phyloP scores from a whole-genome alignment of 2,329 filamentous ascomycete genomes.

The Neonectria coccinea region DNA sequence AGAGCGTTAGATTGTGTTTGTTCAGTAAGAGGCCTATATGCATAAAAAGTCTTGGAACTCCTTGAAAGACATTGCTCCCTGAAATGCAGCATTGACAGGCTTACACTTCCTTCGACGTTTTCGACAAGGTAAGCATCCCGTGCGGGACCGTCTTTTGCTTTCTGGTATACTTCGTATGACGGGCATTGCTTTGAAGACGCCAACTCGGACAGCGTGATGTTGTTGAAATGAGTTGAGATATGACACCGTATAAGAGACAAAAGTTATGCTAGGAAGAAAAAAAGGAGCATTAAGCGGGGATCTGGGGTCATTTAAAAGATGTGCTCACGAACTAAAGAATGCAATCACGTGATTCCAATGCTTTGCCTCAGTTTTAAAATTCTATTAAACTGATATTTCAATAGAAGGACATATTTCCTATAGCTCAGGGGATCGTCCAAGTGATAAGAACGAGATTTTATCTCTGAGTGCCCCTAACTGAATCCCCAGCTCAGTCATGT shows the following conservation, averaged over 20 bases:
- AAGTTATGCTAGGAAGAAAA: neutral
- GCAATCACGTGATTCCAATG: neutral
- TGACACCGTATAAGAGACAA: neutral
- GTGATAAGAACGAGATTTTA: neutral
- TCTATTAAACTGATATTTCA: neutral
- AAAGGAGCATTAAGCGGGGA: neutral
- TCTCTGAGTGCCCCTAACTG: neutral
- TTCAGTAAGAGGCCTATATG: too few species aligned
- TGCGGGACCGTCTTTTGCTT: neutral
- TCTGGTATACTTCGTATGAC: neutral
- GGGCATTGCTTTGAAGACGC: neutral
- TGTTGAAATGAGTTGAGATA: neutral
- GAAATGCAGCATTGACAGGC: neutral
- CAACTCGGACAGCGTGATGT: neutral
- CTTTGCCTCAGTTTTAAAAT: neutral
- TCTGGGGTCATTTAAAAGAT: neutral
- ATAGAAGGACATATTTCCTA: neutral
- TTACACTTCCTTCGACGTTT: slow-evolving; percentile 35
- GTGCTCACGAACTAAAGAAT: neutral
- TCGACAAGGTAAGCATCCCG: slow-evolving; percentile 28
- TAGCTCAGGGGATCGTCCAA: neutral
- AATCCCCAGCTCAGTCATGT: neutral
- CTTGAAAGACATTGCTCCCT: neutral
- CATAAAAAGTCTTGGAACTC: neutral
- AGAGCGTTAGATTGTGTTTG: too few species aligned